Conservation (phyloP, 208 protist species). For the Crithidia brevicula region DNA sequence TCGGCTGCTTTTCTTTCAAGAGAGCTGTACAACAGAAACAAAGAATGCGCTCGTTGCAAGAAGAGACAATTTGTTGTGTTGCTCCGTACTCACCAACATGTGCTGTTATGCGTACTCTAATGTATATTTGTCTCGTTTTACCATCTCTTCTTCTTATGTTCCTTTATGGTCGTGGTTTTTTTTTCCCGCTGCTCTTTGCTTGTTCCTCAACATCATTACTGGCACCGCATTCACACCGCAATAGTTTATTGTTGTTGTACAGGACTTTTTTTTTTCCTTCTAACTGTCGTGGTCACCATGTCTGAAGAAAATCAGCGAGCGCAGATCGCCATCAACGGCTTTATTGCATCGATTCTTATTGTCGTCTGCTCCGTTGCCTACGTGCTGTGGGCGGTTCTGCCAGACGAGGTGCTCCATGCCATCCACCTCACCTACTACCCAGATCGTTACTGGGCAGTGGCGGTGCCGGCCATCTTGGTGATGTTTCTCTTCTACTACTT, state of each 20-base stretch:
- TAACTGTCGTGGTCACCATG: constrained; percentile 10
- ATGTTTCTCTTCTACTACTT: constrained; percentile 85
- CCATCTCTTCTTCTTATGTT: too few species aligned
- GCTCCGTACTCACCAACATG: too few species aligned
- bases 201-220: too few species aligned
- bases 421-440: constrained; percentile 89
- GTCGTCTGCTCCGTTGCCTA: constrained; percentile 59
- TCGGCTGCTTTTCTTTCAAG: too few species aligned
- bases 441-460: constrained; percentile 92
- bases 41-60: too few species aligned
- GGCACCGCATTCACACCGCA: too few species aligned
- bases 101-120: too few species aligned
- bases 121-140: neutral
- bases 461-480: constrained; percentile 75
- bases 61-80: too few species aligned
- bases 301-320: constrained; percentile 30
- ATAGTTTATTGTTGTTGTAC: too few species aligned
- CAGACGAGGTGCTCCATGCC: constrained; percentile 54
- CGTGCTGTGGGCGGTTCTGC: constrained; percentile 80
- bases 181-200: too few species aligned
- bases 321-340: constrained; percentile 89
- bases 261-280: neutral
- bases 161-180: too few species aligned
- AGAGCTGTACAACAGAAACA: too few species aligned
- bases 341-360: constrained; percentile 80